Evolutionary conservation across 129 eudicot genomes (phyloP).

Genomic region (Oenanthe sinensis): DNA sequence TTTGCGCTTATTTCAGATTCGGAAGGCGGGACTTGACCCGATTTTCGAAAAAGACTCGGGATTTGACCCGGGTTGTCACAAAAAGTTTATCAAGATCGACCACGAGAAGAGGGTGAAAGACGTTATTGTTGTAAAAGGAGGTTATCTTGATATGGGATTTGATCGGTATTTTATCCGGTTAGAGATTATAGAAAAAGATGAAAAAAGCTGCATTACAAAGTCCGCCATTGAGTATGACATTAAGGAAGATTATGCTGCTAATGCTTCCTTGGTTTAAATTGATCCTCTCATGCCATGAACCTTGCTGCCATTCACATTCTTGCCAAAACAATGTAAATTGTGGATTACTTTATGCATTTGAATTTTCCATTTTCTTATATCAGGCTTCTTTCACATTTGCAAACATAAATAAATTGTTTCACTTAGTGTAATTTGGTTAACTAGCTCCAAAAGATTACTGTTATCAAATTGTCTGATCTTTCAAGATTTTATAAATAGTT

Average conservation of each 20-base stretch:
- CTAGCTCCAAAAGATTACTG: neutral
- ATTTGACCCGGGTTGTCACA: too few relatives aligned
- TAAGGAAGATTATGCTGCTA: slow-evolving; percentile 36
- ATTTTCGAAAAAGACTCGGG: too few relatives aligned
- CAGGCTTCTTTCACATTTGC: too few relatives aligned
- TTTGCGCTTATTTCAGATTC: too few relatives aligned
- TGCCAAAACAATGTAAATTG: neutral
- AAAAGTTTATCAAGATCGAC: slow-evolving; percentile 45
- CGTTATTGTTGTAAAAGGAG: slow-evolving; percentile 46
- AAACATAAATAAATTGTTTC: too few relatives aligned
- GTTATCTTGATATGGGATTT: slow-evolving; percentile 45
- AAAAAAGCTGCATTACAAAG: slow-evolving; percentile 35
- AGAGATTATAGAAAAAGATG: slow-evolving; percentile 35
- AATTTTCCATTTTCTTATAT: neutral
- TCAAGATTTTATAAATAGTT: too few relatives aligned
- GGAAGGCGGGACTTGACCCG: too few relatives aligned
- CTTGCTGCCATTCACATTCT: slow-evolving; percentile 22
- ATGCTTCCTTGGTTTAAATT: slow-evolving; percentile 32
- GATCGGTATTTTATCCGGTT: slow-evolving; percentile 23
- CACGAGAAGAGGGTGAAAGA: slow-evolving; percentile 39
- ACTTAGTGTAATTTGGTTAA: neutral
- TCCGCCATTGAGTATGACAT: slow-evolving; percentile 37
- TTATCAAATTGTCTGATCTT: too few relatives aligned
- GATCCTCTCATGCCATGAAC: slow-evolving; percentile 31
- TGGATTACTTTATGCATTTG: neutral